Evolutionary conservation across 2,329 filamentous ascomycete species (phyloP).

Genomic region (Claviceps digitariae): DNA sequence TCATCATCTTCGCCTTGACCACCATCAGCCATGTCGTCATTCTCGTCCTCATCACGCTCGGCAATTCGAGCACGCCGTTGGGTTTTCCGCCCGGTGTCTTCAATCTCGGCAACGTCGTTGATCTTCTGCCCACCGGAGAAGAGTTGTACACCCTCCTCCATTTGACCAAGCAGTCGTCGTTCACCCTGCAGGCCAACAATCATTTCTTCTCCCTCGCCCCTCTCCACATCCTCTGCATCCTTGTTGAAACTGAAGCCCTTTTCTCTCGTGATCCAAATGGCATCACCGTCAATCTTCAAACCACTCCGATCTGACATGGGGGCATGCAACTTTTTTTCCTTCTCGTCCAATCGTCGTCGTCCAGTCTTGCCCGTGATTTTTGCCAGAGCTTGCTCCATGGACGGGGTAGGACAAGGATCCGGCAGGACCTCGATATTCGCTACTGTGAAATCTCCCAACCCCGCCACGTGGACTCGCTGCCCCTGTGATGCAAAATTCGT

Average conservation of each 20-base stretch:
- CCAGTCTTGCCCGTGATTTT: constrained; percentile 75
- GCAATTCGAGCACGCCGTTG: constrained; percentile 44
- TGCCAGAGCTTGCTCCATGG: constrained; percentile 73
- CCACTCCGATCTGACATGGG: constrained; percentile 98
- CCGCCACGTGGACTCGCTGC: constrained; percentile 82
- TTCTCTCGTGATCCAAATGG: constrained; percentile 71
- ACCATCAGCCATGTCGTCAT: constrained; percentile 27
- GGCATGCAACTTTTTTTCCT: constrained; percentile 90
- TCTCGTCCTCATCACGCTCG: constrained; percentile 46
- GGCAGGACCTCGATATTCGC: constrained; percentile 74
- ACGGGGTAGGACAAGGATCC: constrained; percentile 89
- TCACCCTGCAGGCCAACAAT: constrained; percentile 82
- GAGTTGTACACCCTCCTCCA: constrained; percentile 68
- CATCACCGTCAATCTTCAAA: constrained; percentile 91
- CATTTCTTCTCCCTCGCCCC: constrained; percentile 89
- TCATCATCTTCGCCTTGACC: constrained; percentile 17
- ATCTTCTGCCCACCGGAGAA: constrained; percentile 68
- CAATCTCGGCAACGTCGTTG: constrained; percentile 35
- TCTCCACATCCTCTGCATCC: constrained; percentile 53
- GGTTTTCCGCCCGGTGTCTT: constrained; percentile 48
- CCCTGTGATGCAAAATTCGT: constrained; percentile 84
- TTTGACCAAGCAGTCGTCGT: constrained; percentile 68
- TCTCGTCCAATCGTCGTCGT: constrained; percentile 74
- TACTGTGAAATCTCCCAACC: constrained; percentile 78
- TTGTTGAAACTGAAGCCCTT: constrained; percentile 64